phyloP scores from a whole-genome alignment of 257 asterid species.

The Rhazya stricta region DNA sequence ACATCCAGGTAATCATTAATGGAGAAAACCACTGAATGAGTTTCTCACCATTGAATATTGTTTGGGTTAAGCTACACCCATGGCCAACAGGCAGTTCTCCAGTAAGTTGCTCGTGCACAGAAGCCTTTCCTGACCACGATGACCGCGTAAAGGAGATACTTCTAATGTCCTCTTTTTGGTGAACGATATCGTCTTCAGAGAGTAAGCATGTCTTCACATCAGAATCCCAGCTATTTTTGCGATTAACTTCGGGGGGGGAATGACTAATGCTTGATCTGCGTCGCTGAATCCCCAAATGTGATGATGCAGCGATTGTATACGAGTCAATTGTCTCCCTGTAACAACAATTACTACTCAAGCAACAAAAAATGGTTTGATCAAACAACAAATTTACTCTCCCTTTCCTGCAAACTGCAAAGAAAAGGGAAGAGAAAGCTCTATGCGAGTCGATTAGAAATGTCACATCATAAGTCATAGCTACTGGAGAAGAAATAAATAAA shows the following conservation, averaged over 20 bases:
- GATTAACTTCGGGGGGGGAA: conserved; percentile 26
- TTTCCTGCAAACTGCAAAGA: not conserved
- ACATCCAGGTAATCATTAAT: not conserved
- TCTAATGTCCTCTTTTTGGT: conserved; percentile 24
- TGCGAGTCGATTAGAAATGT: not conserved
- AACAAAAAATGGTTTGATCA: not conserved
- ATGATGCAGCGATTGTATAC: conserved; percentile 72
- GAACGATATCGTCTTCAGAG: conserved; percentile 33
- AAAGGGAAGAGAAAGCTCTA: not conserved
- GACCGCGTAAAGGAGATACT: conserved; percentile 25
- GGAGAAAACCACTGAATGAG: not conserved
- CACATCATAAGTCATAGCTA: not conserved
- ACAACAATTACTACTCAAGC: not conserved
- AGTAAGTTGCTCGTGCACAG: conserved; percentile 37
- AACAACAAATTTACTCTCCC: not conserved
- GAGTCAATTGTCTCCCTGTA: conserved; percentile 70
- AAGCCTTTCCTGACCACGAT: conserved; percentile 38
- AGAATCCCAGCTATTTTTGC: conserved; percentile 30
- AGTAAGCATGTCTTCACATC: conserved; percentile 44
- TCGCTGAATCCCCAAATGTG: conserved; percentile 43
- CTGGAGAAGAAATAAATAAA: not conserved
- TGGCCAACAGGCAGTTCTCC: conserved; percentile 57
- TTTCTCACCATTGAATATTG: conserved; percentile 67
- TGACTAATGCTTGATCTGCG: conserved; percentile 32
- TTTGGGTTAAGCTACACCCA: conserved; percentile 72